These are phyloP conservation scores for Leccinum pellstonianum DNA, from an alignment of 768 basidiomycete species.

Conservation along the genomic window DNA sequence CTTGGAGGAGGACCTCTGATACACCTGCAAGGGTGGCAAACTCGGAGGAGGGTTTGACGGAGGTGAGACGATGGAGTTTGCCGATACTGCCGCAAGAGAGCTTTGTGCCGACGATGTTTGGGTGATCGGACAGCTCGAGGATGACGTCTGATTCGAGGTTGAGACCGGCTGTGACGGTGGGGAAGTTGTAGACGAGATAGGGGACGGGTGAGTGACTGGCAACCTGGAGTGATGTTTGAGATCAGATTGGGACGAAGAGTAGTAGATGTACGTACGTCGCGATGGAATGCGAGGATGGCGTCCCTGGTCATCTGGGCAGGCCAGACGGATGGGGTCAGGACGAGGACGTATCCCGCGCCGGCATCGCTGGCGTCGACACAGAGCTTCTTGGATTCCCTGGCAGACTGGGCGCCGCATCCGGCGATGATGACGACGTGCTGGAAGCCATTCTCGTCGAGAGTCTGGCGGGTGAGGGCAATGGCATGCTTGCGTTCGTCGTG, in stretches of 20 bases:
- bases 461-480: conserved; percentile 64
- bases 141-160: conserved; percentile 84
- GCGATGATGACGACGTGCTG: conserved; percentile 68
- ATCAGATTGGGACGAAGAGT: background rate
- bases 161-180: conserved; percentile 74
- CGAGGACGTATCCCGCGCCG: conserved; percentile 78
- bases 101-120: conserved; percentile 84
- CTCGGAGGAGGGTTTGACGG: conserved; percentile 48
- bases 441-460: conserved; percentile 72
- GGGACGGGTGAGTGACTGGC: conserved; percentile 68
- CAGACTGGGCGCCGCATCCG: conserved; percentile 81
- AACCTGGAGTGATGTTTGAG: conserved; percentile 42
- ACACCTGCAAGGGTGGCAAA: conserved; percentile 78
- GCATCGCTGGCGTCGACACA: conserved; percentile 74
- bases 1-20: conserved; percentile 65
- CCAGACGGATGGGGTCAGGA: conserved; percentile 75
- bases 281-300: conserved; percentile 64
- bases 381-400: conserved; percentile 69
- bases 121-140: conserved; percentile 64
- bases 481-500: conserved; percentile 66
- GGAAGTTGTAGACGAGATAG: conserved; percentile 85
- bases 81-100: conserved; percentile 85
- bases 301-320: conserved; percentile 60
- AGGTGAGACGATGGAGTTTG: conserved; percentile 74
- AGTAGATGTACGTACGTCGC: conserved; percentile 42